phyloP scores from a whole-genome alignment of 2,329 filamentous ascomycete species.

The Pyrenochaeta sp. region DNA sequence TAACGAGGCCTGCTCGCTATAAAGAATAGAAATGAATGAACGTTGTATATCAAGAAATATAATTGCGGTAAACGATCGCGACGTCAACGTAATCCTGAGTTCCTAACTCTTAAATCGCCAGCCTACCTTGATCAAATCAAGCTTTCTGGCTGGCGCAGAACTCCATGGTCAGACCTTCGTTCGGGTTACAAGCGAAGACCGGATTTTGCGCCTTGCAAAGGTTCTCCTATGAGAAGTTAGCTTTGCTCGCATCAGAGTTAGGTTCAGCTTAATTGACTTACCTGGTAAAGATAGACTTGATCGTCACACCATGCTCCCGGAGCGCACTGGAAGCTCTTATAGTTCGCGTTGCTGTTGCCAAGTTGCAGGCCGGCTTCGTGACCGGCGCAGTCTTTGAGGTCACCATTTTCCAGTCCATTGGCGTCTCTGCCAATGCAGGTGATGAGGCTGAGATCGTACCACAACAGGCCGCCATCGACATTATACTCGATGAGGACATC shows the following conservation, averaged over 20 bases:
- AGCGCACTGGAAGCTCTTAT: slow-evolving; percentile 23
- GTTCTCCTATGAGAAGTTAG: slow-evolving; percentile 16
- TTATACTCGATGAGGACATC: slow-evolving; percentile 23
- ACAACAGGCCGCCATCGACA: slow-evolving; percentile 9
- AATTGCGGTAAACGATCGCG: too few relatives aligned
- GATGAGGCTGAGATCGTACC: slow-evolving; percentile 29
- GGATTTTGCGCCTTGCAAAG: slow-evolving; percentile 25
- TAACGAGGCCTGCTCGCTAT: too few relatives aligned
- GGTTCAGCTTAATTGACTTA: slow-evolving; percentile 1
- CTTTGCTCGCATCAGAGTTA: neutral
- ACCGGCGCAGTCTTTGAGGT: slow-evolving; percentile 17
- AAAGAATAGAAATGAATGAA: too few relatives aligned
- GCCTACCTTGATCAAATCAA: too few relatives aligned
- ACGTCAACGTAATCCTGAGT: too few relatives aligned
- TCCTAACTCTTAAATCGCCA: too few relatives aligned
- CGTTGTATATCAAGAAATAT: too few relatives aligned
- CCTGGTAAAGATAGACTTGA: slow-evolving; percentile 25
- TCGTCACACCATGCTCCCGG: slow-evolving; percentile 26
- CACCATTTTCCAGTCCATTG: slow-evolving; percentile 10
- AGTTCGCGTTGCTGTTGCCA: slow-evolving; percentile 10
- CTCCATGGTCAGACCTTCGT: slow-evolving; percentile 21
- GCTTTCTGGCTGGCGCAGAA: slow-evolving; percentile 21
- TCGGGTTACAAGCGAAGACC: slow-evolving; percentile 9
- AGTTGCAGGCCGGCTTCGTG: slow-evolving; percentile 26
- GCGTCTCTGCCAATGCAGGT: slow-evolving; percentile 14